phyloP scores from a whole-genome alignment of 2,329 filamentous ascomycete genomes.

The Botrytis sinoallii region DNA sequence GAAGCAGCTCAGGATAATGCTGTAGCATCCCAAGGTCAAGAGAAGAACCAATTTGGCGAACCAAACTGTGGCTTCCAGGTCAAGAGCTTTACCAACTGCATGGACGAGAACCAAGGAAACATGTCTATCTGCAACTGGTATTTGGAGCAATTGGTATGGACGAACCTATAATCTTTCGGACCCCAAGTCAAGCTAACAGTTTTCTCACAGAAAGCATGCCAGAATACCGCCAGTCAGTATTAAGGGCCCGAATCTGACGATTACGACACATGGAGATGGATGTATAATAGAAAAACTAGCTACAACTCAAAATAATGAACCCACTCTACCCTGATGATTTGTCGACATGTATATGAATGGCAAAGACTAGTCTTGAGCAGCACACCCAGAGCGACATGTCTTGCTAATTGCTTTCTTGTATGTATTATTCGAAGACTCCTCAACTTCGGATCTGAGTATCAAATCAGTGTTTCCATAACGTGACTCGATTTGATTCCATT shows the following conservation, averaged over 20 bases:
- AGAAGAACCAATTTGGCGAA: slow-evolving; percentile 53
- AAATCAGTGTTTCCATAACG: neutral
- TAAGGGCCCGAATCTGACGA: slow-evolving; percentile 3
- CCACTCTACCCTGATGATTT: slow-evolving; percentile 3
- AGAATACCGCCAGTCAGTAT: slow-evolving; percentile 60
- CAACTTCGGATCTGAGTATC: neutral
- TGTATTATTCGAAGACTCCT: neutral
- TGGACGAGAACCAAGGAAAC: slow-evolving; percentile 92
- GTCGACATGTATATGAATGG: neutral
- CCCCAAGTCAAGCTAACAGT: slow-evolving; percentile 33
- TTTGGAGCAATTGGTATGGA: slow-evolving; percentile 77
- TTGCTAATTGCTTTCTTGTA: neutral
- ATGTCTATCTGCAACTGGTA: slow-evolving; percentile 98
- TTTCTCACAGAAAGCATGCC: slow-evolving; percentile 69
- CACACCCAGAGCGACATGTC: neutral
- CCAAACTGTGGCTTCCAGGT: slow-evolving; percentile 77
- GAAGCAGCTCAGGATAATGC: slow-evolving; percentile 50
- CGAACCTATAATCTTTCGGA: slow-evolving; percentile 16
- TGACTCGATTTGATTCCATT: neutral
- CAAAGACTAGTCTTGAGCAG: neutral
- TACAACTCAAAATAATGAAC: slow-evolving; percentile 5
- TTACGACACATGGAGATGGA: neutral
- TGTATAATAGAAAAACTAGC: slow-evolving; percentile 10
- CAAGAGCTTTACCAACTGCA: slow-evolving; percentile 86
- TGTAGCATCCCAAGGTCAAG: slow-evolving; percentile 51